Base-by-base conservation (phyloP, 108 stramenopile species). In the Skeletonema potamos region DNA sequence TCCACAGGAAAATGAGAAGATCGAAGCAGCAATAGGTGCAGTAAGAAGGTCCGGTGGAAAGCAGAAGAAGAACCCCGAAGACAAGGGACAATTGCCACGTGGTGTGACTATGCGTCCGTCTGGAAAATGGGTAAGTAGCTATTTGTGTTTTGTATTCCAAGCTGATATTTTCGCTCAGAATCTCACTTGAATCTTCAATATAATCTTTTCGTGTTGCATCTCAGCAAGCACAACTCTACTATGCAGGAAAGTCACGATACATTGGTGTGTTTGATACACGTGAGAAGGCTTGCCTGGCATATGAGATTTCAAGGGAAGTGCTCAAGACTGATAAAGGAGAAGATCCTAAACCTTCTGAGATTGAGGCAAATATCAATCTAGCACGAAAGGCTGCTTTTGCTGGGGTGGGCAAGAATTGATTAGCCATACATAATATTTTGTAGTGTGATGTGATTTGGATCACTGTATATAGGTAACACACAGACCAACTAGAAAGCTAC, bases 301-400 rank as follows among this genome's bases (percentile, higher is more conserved):
- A 88, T 65, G 87, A 88, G 58, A 82, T 86, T 36, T 77, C 85
- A 3, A 55, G 86, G 44, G 92, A 93, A 64, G 76, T 76, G 17
- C 71, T 86, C n/a, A 83, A 85, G 62, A 62, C 43, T 13, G 70
- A 71, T 6, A 71, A 71, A 32, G 65, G 56, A 48, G 74, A 76
- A 34, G 71, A 73, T 4, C 65, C 82, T 13, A 83, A 66, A 20
- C 64, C 77, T 12, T 87, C 89, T 46, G 74, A 77, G 26, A 91
- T 88, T 8, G 92, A 93, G 57, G 74, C 70, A 36, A 84, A 87
- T 55, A 90, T 93, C 29, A 84, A 82, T 43, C 66, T 85, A 10
- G 92, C 92, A 15, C 81, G 92, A 39, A 89, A 91, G 72, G 92
- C 92, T 30, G 92, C 92, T 4, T 91, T 91, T 77, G 90, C 89